These are phyloP conservation scores for Suillus subaureus DNA, from an alignment of 768 basidiomycete genomes.

Conservation along the genomic window DNA sequence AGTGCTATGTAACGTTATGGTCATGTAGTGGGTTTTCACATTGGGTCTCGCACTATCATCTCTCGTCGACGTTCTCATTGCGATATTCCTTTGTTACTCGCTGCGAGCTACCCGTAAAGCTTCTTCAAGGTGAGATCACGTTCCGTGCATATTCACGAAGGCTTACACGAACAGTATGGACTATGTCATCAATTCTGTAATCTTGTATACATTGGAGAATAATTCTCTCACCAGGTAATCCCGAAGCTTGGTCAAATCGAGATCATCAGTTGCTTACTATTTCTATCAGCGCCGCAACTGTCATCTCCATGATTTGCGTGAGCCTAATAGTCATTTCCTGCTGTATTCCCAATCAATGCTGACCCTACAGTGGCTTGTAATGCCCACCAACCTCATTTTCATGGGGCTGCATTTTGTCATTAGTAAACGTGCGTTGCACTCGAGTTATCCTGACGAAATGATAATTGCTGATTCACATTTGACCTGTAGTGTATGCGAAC, in stretches of 20 bases:
- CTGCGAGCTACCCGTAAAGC: slow-evolving; percentile 43
- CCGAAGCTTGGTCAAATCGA: not conserved
- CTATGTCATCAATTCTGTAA: slow-evolving; percentile 47
- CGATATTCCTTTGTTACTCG: slow-evolving; percentile 45
- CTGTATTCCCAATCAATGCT: not conserved
- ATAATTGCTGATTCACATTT: not conserved
- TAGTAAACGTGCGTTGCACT: slow-evolving; percentile 43
- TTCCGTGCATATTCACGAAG: not conserved
- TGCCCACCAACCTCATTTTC: slow-evolving; percentile 51
- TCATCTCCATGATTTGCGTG: slow-evolving; percentile 46
- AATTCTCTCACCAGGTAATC: slow-evolving; percentile 49
- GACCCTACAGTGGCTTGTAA: slow-evolving; percentile 42
- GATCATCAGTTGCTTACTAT: not conserved
- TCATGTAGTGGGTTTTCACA: slow-evolving; percentile 50
- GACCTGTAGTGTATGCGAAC: slow-evolving; percentile 47
- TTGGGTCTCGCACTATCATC: slow-evolving; percentile 52
- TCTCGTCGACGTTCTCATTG: slow-evolving; percentile 51
- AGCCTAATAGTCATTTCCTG: slow-evolving; percentile 14
- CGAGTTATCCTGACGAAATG: not conserved
- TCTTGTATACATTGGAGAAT: slow-evolving; percentile 56
- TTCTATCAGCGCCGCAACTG: slow-evolving; percentile 41
- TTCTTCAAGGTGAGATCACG: slow-evolving; percentile 35
- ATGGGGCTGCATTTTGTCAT: slow-evolving; percentile 57
- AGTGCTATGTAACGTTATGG: slow-evolving; percentile 13
- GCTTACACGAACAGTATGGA: slow-evolving; percentile 39